phyloP scores from a whole-genome alignment of 768 basidiomycete genomes.

The Cystofilobasidium ferigula region DNA sequence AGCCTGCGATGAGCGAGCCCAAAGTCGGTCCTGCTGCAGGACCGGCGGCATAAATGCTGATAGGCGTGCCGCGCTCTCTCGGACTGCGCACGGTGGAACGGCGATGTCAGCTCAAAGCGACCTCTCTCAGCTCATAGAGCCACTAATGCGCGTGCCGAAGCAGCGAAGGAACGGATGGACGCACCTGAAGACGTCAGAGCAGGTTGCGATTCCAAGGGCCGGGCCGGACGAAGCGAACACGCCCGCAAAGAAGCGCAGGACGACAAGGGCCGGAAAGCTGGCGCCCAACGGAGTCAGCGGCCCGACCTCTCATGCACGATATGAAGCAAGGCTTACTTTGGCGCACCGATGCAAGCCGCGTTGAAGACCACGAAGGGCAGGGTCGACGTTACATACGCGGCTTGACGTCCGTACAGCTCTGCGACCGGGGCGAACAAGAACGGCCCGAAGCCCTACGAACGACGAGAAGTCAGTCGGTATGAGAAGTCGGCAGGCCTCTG shows the following conservation, averaged over 20 bases:
- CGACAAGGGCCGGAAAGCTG: conserved; percentile 11
- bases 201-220: conserved; percentile 11
- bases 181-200: conserved; percentile 15
- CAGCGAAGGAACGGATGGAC: too few relatives aligned
- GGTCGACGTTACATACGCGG: conserved; percentile 14
- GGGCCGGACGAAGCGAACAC: conserved; percentile 17
- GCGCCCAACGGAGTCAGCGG: background rate
- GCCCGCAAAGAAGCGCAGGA: conserved; percentile 23
- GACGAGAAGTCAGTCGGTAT: background rate
- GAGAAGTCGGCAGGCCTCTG: background rate
- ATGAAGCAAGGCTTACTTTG: background rate
- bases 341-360: conserved; percentile 9
- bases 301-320: too few relatives aligned
- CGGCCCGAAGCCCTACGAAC: conserved; percentile 4
- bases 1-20: conserved; percentile 16
- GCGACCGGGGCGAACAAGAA: conserved; percentile 20
- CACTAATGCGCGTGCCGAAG: too few relatives aligned
- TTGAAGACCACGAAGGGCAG: conserved; percentile 22
- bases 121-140: too few relatives aligned
- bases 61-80: conserved; percentile 9
- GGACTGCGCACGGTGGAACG: too few relatives aligned
- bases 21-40: conserved; percentile 19
- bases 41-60: conserved; percentile 20
- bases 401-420: conserved; percentile 21
- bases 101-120: too few relatives aligned